Conservation (phyloP, 768 basidiomycete genomes). For the Mycena latifolia region DNA sequence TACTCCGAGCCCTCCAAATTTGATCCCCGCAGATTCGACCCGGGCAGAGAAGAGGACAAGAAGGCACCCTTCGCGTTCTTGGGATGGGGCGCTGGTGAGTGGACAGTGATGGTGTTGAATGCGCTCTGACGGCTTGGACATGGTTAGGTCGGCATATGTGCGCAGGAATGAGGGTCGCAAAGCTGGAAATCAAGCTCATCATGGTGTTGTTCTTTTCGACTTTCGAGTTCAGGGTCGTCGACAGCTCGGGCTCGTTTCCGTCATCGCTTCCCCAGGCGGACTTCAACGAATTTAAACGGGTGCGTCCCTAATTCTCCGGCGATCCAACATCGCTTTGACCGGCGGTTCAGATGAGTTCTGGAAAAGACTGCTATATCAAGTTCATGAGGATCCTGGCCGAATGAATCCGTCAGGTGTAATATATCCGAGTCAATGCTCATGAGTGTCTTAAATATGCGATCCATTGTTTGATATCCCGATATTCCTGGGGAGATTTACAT, state of each 20-base stretch:
- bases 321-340: neutral
- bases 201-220: conserved; percentile 4
- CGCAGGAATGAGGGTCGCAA: neutral
- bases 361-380: conserved; percentile 9
- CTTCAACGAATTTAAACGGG: conserved; percentile 5
- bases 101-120: neutral
- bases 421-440: no score
- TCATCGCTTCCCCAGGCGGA: neutral
- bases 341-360: neutral
- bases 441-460: no score
- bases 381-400: neutral
- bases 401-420: no score
- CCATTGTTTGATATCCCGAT: no score
- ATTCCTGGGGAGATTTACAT: no score
- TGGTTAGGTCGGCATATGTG: conserved; percentile 3
- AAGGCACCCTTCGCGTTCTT: conserved; percentile 8
- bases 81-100: conserved; percentile 9
- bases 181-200: conserved; percentile 11
- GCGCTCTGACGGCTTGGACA: neutral
- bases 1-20: conserved; percentile 31
- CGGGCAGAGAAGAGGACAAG: conserved; percentile 13
- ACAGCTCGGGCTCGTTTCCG: neutral
- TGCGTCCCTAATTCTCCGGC: neutral
- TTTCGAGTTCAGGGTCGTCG: conserved; percentile 5
- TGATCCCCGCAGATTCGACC: conserved; percentile 26